Conservation (phyloP, 257 asterid species). For the Solanum virginianum region DNA sequence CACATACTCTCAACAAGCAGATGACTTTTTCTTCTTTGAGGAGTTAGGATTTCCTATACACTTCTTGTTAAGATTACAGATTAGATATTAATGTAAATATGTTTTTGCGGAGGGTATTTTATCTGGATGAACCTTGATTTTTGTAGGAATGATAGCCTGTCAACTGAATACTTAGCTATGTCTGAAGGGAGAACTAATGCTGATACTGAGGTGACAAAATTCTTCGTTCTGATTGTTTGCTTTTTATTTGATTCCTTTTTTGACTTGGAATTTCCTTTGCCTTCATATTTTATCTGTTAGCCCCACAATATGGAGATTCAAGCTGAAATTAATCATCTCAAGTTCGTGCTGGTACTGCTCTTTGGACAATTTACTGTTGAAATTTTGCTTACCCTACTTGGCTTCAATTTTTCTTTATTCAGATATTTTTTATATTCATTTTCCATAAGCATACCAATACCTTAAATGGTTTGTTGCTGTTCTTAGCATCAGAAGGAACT, state of each 20-base stretch:
- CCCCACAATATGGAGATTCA: slow-evolving; percentile 30
- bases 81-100: background rate
- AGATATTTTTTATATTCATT: background rate
- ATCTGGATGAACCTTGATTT: slow-evolving; percentile 1
- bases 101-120: background rate
- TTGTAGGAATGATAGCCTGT: slow-evolving; percentile 21
- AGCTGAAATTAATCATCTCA: slow-evolving; percentile 47
- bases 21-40: background rate
- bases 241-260: background rate
- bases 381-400: background rate
- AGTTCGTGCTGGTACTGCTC: slow-evolving; percentile 61
- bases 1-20: background rate
- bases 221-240: background rate
- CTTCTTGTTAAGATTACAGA: background rate
- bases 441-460: slow-evolving; percentile 6
- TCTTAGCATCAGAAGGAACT: slow-evolving; percentile 72
- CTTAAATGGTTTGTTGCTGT: slow-evolving; percentile 6
- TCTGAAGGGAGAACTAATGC: slow-evolving; percentile 10
- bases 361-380: background rate
- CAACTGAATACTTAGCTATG: slow-evolving; percentile 20
- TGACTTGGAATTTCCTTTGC: slow-evolving; percentile 2
- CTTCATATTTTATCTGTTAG: slow-evolving; percentile 10
- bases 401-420: background rate
- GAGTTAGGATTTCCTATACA: background rate
- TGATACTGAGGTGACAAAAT: slow-evolving; percentile 37